Conservation (phyloP, 768 basidiomycete genomes). For the Lenzites betulinus region DNA sequence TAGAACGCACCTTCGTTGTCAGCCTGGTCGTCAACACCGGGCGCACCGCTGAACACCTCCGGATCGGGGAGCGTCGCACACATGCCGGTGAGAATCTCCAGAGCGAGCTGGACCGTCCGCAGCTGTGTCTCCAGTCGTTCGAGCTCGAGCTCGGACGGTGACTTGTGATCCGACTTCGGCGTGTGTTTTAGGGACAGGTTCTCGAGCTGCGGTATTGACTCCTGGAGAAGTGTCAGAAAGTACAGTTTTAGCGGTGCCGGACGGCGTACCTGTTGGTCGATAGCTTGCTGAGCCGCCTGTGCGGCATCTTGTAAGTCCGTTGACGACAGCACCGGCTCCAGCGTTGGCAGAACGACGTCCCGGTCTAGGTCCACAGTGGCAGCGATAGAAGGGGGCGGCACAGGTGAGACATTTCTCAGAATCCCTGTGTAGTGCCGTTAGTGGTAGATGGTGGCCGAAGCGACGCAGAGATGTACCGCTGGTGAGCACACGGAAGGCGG, state of each 20-base stretch:
- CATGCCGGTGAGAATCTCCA: slow-evolving; percentile 86
- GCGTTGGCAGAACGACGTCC: slow-evolving; percentile 69
- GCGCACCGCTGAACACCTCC: slow-evolving; percentile 38
- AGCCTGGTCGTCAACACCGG: slow-evolving; percentile 35
- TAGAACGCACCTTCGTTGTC: slow-evolving; percentile 42
- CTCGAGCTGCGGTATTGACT: slow-evolving; percentile 52
- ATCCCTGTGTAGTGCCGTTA: slow-evolving; percentile 52
- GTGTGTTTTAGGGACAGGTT: slow-evolving; percentile 62
- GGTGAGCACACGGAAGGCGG: slow-evolving; percentile 64
- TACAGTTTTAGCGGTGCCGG: slow-evolving; percentile 6
- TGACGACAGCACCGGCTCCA: slow-evolving; percentile 65
- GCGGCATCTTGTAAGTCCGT: slow-evolving; percentile 55
- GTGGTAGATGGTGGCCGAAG: slow-evolving; percentile 2
- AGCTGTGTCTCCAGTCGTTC: slow-evolving; percentile 72
- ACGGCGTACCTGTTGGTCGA: slow-evolving; percentile 50
- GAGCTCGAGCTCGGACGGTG: slow-evolving; percentile 66
- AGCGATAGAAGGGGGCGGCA: slow-evolving; percentile 65
- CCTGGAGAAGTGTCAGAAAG: slow-evolving; percentile 34
- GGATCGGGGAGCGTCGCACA: slow-evolving; percentile 88
- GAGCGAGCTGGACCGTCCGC: slow-evolving; percentile 74
- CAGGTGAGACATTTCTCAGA: slow-evolving; percentile 72
- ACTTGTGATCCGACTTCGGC: slow-evolving; percentile 78
- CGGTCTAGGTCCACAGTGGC: slow-evolving; percentile 70
- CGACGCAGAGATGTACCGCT: slow-evolving; percentile 51
- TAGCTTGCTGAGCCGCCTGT: slow-evolving; percentile 51